Percentiles rank a stretch among this genome's conserved stretches.
These are phyloP conservation scores for Phialophora macrospora DNA, from an alignment of 2,329 filamentous ascomycete genomes.

Conservation along the genomic window DNA sequence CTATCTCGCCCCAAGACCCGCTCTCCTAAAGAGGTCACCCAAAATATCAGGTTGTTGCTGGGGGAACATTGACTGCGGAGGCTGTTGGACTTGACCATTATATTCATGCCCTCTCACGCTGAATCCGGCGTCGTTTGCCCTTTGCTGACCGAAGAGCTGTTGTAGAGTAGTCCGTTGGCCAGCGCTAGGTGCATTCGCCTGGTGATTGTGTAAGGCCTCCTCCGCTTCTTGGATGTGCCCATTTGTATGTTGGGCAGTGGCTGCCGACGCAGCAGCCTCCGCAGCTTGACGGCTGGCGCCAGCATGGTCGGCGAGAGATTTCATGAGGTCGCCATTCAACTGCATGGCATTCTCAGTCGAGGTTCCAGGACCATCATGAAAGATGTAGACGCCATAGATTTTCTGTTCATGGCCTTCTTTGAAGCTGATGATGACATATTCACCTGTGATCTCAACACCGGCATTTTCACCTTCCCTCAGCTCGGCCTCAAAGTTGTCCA, in stretches of 20 bases:
- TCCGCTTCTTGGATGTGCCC: slow-evolving; percentile 47
- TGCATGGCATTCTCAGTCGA: slow-evolving; percentile 59
- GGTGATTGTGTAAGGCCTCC: slow-evolving; percentile 39
- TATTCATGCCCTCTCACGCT: slow-evolving; percentile 55
- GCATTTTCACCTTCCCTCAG: slow-evolving; percentile 60
- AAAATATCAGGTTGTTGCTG: slow-evolving; percentile 46
- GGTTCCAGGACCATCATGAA: slow-evolving; percentile 61
- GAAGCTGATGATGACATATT: slow-evolving; percentile 64
- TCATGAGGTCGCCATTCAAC: slow-evolving; percentile 55
- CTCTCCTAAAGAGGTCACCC: slow-evolving; percentile 51
- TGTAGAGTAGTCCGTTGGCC: slow-evolving; percentile 59
- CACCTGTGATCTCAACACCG: slow-evolving; percentile 68
- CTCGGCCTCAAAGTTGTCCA: slow-evolving; percentile 72
- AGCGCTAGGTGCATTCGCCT: slow-evolving; percentile 46
- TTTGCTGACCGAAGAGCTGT: slow-evolving; percentile 61
- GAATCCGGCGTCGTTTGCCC: slow-evolving; percentile 57
- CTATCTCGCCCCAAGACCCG: slow-evolving; percentile 44
- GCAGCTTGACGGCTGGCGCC: slow-evolving; percentile 55
- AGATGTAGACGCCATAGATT: slow-evolving; percentile 69
- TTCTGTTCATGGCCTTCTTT: slow-evolving; percentile 39
- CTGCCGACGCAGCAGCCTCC: slow-evolving; percentile 45
- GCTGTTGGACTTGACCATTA: slow-evolving; percentile 15
- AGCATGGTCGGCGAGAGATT: slow-evolving; percentile 60
- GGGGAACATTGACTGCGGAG: slow-evolving; percentile 1
- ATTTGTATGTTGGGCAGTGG: slow-evolving; percentile 40